Percentiles rank a stretch among this genome's conserved stretches.
Evolutionary conservation across 2,329 filamentous ascomycete genomes (phyloP).

Genomic region (Dothideomycetidae sp.): DNA sequence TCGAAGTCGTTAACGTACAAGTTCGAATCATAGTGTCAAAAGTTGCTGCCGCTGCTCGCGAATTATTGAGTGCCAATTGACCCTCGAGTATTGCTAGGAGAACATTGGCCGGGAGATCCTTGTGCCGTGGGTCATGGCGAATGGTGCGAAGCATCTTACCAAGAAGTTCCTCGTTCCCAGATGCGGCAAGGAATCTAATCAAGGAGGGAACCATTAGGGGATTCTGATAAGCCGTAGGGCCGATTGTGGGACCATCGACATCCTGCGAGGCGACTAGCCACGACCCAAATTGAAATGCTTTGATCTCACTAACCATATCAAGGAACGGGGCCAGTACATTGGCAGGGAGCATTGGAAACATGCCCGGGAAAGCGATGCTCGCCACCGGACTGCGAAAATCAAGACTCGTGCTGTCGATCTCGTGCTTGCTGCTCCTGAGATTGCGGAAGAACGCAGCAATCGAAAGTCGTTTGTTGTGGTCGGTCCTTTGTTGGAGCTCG

Average conservation of each 20-base stretch:
- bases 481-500: slow-evolving; percentile 27
- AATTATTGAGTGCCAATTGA: slow-evolving; percentile 28
- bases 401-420: background rate
- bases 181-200: slow-evolving; percentile 39
- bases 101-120: slow-evolving; percentile 14
- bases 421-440: slow-evolving; percentile 9
- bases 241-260: slow-evolving; percentile 40
- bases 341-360: slow-evolving; percentile 32
- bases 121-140: slow-evolving; percentile 8
- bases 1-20: background rate
- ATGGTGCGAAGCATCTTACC: slow-evolving; percentile 15
- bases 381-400: slow-evolving; percentile 20
- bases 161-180: slow-evolving; percentile 28
- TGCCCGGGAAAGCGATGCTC: slow-evolving; percentile 31
- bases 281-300: slow-evolving; percentile 35
- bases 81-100: slow-evolving; percentile 28
- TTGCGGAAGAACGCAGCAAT: slow-evolving; percentile 28
- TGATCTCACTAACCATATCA: slow-evolving; percentile 34
- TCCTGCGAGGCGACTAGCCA: slow-evolving; percentile 40
- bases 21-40: slow-evolving; percentile 24
- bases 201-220: slow-evolving; percentile 38
- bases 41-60: slow-evolving; percentile 20
- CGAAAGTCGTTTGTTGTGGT: slow-evolving; percentile 30
- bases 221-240: slow-evolving; percentile 30
- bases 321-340: slow-evolving; percentile 37